Conservation (phyloP, 768 basidiomycete genomes). For the Pleurotus salmoneostramineus region DNA sequence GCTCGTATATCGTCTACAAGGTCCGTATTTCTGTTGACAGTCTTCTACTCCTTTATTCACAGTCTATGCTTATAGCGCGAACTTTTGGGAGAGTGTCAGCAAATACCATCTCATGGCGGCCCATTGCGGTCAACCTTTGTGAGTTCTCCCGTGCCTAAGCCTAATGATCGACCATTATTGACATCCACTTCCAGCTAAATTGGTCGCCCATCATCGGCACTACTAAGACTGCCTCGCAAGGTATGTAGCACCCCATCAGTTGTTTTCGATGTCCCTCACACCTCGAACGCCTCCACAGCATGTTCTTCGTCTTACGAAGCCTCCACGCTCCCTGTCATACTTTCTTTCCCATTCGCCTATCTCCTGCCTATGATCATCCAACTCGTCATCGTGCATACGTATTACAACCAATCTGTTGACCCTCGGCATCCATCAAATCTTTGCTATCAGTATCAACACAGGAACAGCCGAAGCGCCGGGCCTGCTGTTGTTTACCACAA, state of each 20-base stretch:
- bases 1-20: constrained; percentile 4
- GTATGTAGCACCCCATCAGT: neutral
- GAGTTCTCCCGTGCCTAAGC: neutral
- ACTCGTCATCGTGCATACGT: constrained; percentile 8
- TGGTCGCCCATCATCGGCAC: neutral
- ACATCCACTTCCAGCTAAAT: neutral
- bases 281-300: neutral
- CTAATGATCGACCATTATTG: neutral
- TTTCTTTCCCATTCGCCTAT: constrained; percentile 9
- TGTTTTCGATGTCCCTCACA: neutral
- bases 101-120: neutral
- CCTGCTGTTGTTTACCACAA: neutral
- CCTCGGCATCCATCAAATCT: constrained; percentile 1
- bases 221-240: neutral
- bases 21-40: neutral
- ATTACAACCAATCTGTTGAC: constrained; percentile 8
- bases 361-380: constrained; percentile 9
- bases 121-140: constrained; percentile 9
- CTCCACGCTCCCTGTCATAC: neutral
- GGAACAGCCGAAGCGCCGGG: neutral
- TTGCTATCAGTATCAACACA: constrained; percentile 1
- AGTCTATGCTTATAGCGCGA: constrained; percentile 3
- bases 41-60: neutral
- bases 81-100: constrained; percentile 8
- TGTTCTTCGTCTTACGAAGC: constrained; percentile 6